Percentiles rank a stretch among this genome's conserved stretches.
Evolutionary conservation across 257 asterid genomes (phyloP).

Genomic region (Fraxinus cuspidata): DNA sequence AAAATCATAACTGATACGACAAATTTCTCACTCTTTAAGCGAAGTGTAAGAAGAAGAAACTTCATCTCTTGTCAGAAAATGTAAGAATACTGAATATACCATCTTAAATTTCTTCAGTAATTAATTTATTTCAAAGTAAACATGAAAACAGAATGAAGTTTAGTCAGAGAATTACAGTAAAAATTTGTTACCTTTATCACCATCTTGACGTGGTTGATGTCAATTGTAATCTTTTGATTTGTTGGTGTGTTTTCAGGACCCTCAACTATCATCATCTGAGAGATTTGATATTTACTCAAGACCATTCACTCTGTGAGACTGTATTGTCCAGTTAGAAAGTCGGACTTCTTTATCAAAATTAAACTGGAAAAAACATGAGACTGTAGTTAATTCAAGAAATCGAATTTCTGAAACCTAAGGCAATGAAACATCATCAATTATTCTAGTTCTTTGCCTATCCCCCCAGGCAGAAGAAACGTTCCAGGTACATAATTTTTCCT

Average conservation of each 20-base stretch:
- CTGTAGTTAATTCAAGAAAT: slow-evolving; percentile 1
- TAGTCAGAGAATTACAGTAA: not conserved
- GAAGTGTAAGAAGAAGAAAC: not conserved
- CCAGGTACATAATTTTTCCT: too few relatives aligned
- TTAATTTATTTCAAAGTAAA: not conserved
- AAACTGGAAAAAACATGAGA: slow-evolving; percentile 16
- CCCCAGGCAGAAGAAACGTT: too few relatives aligned
- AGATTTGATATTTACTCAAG: slow-evolving; percentile 43
- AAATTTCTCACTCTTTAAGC: not conserved
- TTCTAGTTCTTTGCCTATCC: too few relatives aligned
- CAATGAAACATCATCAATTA: not conserved
- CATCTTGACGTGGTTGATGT: not conserved
- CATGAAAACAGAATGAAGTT: slow-evolving; percentile 1
- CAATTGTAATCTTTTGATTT: not conserved
- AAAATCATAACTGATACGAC: not conserved
- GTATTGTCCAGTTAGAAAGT: not conserved
- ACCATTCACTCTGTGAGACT: slow-evolving; percentile 31
- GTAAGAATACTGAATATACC: not conserved
- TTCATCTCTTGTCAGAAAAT: not conserved
- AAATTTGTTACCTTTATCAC: not conserved
- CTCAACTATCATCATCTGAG: slow-evolving; percentile 53
- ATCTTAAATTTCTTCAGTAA: not conserved
- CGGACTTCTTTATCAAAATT: not conserved
- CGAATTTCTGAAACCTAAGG: not conserved
- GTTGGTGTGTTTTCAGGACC: slow-evolving; percentile 41